Conservation (phyloP, 768 basidiomycete species). For the Boletus eberwhitei region DNA sequence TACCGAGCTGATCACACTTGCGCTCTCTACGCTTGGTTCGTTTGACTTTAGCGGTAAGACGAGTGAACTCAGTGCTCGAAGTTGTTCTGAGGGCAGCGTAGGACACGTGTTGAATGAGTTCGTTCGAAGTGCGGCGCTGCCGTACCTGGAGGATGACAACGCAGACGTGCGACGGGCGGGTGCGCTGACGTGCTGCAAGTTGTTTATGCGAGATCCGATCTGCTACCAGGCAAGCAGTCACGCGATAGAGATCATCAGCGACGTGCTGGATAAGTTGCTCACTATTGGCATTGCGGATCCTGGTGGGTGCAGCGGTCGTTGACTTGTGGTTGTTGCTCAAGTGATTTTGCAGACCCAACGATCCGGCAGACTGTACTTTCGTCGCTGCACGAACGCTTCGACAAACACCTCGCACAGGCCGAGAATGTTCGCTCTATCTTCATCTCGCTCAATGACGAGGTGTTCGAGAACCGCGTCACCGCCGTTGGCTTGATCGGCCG, state of each 20-base stretch:
- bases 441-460: conserved; percentile 96
- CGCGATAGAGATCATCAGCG: conserved; percentile 94
- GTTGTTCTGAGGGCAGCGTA: conserved; percentile 26
- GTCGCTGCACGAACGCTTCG: conserved; percentile 88
- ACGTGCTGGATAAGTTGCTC: conserved; percentile 94
- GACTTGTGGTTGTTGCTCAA: conserved; percentile 3
- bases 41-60: conserved; percentile 90
- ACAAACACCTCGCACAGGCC: conserved; percentile 94
- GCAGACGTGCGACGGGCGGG: conserved; percentile 85
- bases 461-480: conserved; percentile 89
- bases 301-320: conserved; percentile 44
- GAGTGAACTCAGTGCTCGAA: not conserved
- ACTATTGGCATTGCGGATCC: conserved; percentile 97
- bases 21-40: conserved; percentile 78
- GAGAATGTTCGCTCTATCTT: conserved; percentile 98
- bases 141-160: conserved; percentile 92
- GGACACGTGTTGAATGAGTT: conserved; percentile 96
- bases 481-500: conserved; percentile 91
- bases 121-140: conserved; percentile 85
- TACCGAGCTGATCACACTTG: conserved; percentile 72
- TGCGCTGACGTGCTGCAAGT: conserved; percentile 84
- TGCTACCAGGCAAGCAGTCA: conserved; percentile 95
- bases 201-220: conserved; percentile 93
- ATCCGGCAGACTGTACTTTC: conserved; percentile 87
- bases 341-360: conserved; percentile 47